Conservation (phyloP, 192 early-diverging fungal genomes). For the Mortierella hygrophila region DNA sequence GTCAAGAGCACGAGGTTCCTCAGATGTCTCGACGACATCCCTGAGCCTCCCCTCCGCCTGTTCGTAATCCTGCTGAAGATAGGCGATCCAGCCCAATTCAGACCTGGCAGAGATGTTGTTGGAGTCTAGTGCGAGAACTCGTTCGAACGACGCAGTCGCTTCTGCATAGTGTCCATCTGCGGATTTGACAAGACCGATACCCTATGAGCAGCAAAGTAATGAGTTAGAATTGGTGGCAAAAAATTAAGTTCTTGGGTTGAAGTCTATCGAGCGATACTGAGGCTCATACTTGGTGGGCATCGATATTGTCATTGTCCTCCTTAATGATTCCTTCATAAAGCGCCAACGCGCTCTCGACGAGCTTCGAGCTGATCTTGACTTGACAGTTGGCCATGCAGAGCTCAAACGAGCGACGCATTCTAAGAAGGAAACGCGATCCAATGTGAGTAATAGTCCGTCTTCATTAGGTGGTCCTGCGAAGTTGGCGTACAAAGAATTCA, state of each 20-base stretch:
- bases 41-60: conserved; percentile 67
- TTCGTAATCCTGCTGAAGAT: conserved; percentile 62
- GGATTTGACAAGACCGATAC: conserved; percentile 68
- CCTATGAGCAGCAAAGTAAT: conserved; percentile 34
- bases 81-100: conserved; percentile 78
- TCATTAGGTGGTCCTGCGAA: not conserved
- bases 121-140: conserved; percentile 61
- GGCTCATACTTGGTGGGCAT: conserved; percentile 59
- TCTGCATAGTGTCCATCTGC: conserved; percentile 68
- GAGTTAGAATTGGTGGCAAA: not conserved
- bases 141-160: conserved; percentile 67
- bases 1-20: conserved; percentile 62
- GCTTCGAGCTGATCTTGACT: conserved; percentile 65
- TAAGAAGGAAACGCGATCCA: conserved; percentile 11
- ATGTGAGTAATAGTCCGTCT: too few relatives aligned
- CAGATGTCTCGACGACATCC: conserved; percentile 65
- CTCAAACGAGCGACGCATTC: conserved; percentile 66
- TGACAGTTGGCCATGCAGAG: conserved; percentile 72
- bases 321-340: conserved; percentile 69
- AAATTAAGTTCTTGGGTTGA: not conserved
- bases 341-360: conserved; percentile 64
- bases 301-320: conserved; percentile 52
- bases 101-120: conserved; percentile 66
- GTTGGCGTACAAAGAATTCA: not conserved
- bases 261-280: not conserved